Evolutionary conservation across 192 early-diverging fungal species (phyloP).

Genomic region (Podochytrium sp.): DNA sequence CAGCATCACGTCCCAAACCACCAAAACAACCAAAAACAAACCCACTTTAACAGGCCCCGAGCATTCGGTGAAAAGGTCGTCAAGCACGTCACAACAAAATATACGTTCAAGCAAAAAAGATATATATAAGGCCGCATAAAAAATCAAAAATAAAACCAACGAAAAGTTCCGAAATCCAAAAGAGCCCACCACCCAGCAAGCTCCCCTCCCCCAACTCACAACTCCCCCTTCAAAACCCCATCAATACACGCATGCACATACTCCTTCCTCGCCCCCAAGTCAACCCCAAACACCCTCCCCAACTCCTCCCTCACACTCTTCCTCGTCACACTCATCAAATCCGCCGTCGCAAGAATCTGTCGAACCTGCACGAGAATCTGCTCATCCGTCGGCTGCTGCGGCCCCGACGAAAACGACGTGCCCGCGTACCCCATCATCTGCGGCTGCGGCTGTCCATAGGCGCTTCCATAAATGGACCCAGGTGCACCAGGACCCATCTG

Average conservation of each 20-base stretch:
- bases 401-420: slow-evolving; percentile 12
- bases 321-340: slow-evolving; percentile 97
- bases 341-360: slow-evolving; percentile 84
- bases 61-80: too few relatives aligned
- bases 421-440: background rate
- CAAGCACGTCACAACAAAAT: background rate
- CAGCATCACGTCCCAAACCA: too few relatives aligned
- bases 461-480: background rate
- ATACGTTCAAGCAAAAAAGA: background rate
- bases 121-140: too few relatives aligned
- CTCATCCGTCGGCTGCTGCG: slow-evolving; percentile 50
- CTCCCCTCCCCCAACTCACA: too few relatives aligned
- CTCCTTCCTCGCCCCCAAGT: slow-evolving; percentile 81
- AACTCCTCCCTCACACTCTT: slow-evolving; percentile 92
- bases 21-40: too few relatives aligned
- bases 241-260: slow-evolving; percentile 92
- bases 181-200: too few relatives aligned
- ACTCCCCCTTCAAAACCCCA: slow-evolving; percentile 53
- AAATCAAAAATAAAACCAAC: too few relatives aligned
- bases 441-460: background rate
- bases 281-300: slow-evolving; percentile 75
- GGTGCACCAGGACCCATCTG: background rate
- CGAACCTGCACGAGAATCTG: slow-evolving; percentile 53
- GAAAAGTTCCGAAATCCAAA: background rate
- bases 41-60: too few relatives aligned